Conservation (phyloP, 768 basidiomycete species). For the Boletus pseudopeckii region DNA sequence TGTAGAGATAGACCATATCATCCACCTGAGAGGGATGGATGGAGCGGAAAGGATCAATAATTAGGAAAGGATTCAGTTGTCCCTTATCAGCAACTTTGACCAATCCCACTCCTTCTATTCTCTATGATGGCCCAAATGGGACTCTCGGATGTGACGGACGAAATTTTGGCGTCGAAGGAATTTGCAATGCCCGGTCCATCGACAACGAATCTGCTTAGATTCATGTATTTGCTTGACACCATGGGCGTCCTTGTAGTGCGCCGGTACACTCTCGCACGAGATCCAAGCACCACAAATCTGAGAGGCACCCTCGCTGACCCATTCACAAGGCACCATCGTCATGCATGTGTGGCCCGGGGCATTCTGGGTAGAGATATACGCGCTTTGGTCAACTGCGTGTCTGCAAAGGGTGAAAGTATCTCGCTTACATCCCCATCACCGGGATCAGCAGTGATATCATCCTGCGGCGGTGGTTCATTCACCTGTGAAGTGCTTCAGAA, state of each 20-base stretch:
- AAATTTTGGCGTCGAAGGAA: neutral
- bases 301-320: neutral
- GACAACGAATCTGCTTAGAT: accelerated
- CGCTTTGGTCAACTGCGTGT: no score
- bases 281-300: neutral
- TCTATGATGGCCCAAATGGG: slow-evolving; percentile 2
- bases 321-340: neutral
- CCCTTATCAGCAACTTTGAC: neutral
- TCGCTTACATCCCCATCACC: neutral
- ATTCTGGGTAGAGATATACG: neutral
- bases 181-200: neutral
- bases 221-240: neutral
- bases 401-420: neutral
- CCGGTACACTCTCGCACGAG: neutral
- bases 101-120: neutral
- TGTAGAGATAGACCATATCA: neutral
- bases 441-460: no score
- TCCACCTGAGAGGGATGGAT: neutral
- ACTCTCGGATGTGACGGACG: neutral
- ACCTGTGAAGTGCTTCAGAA: neutral
- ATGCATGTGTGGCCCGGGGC: neutral
- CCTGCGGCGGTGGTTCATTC: neutral
- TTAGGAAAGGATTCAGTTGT: neutral
- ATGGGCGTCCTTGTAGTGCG: neutral
- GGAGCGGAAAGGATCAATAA: no score